Conservation (phyloP, 495 filamentous ascomycete species). For the Penicillium nucicola region DNA sequence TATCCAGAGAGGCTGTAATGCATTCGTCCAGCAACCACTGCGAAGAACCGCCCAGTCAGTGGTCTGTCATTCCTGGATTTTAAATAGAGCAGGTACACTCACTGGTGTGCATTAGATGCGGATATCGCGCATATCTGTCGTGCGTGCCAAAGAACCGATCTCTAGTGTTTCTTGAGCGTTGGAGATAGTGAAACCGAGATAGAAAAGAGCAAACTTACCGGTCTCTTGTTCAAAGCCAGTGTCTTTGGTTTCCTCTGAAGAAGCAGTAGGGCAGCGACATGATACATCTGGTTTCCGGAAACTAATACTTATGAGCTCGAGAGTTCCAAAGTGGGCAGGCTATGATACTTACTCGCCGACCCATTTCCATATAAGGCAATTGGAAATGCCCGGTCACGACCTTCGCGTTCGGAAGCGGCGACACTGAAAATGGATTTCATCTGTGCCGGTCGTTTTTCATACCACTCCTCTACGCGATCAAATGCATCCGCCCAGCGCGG, state of each 20-base stretch:
- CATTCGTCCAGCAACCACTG: slow-evolving; percentile 46
- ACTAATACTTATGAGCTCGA: slow-evolving; percentile 12
- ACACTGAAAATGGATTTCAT: slow-evolving; percentile 33
- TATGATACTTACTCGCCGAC: slow-evolving; percentile 29
- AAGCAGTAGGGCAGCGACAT: slow-evolving; percentile 36
- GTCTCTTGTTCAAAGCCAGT: slow-evolving; percentile 17
- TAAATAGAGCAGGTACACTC: background rate
- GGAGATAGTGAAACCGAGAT: background rate
- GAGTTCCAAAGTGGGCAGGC: background rate
- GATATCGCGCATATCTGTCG: slow-evolving; percentile 47
- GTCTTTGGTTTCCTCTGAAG: slow-evolving; percentile 37
- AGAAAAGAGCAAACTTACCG: slow-evolving; percentile 14
- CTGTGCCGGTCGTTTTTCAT: slow-evolving; percentile 35
- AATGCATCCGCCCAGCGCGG: slow-evolving; percentile 35
- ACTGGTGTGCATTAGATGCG: slow-evolving; percentile 33
- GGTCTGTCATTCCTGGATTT: background rate
- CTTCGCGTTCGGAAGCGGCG: slow-evolving; percentile 9
- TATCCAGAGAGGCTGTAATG: slow-evolving; percentile 46
- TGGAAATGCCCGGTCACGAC: slow-evolving; percentile 24
- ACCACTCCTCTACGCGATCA: slow-evolving; percentile 36
- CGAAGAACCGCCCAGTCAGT: background rate
- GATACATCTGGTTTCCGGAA: slow-evolving; percentile 44
- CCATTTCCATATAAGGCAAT: slow-evolving; percentile 39
- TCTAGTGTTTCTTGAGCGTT: slow-evolving; percentile 8
- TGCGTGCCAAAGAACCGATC: slow-evolving; percentile 44